Conservation (phyloP, 2,329 filamentous ascomycete genomes). For the Arthrobotrys iridis region DNA sequence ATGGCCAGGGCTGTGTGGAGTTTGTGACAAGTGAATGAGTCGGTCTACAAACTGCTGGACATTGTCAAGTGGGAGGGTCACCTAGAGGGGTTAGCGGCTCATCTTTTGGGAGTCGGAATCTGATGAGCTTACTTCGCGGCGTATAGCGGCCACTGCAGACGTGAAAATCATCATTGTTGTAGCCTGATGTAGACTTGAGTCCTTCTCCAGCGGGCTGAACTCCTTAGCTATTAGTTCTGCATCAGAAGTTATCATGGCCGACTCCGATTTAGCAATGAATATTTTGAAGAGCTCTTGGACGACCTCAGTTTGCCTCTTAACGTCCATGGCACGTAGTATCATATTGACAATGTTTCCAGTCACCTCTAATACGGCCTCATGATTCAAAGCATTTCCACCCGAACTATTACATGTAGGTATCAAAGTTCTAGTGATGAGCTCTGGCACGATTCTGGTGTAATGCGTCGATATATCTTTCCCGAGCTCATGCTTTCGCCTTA, state of each 20-base stretch:
- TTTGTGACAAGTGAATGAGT: conserved; percentile 60
- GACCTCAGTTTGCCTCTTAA: conserved; percentile 66
- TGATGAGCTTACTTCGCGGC: conserved; percentile 55
- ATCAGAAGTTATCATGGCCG: conserved; percentile 60
- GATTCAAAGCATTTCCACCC: conserved; percentile 63
- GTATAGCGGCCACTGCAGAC: conserved; percentile 55
- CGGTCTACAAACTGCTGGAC: conserved; percentile 60
- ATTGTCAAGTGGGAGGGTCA: conserved; percentile 53
- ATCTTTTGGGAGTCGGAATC: background rate
- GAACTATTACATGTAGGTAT: conserved; percentile 61
- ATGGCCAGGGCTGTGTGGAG: conserved; percentile 60
- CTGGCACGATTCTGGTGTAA: conserved; percentile 66
- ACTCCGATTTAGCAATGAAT: conserved; percentile 62
- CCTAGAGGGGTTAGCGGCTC: conserved; percentile 39
- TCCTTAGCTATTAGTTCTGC: conserved; percentile 55
- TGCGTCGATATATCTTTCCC: conserved; percentile 63
- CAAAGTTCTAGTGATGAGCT: conserved; percentile 57
- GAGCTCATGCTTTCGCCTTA: conserved; percentile 66
- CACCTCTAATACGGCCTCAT: conserved; percentile 69
- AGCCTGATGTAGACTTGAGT: conserved; percentile 38
- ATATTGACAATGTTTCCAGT: conserved; percentile 71
- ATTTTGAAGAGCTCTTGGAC: conserved; percentile 68
- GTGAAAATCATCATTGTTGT: conserved; percentile 55
- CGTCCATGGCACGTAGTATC: conserved; percentile 68
- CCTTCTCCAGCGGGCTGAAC: conserved; percentile 55